Evolutionary conservation across 495 filamentous ascomycete species (phyloP).

Genomic region (Cairneyella variabilis): DNA sequence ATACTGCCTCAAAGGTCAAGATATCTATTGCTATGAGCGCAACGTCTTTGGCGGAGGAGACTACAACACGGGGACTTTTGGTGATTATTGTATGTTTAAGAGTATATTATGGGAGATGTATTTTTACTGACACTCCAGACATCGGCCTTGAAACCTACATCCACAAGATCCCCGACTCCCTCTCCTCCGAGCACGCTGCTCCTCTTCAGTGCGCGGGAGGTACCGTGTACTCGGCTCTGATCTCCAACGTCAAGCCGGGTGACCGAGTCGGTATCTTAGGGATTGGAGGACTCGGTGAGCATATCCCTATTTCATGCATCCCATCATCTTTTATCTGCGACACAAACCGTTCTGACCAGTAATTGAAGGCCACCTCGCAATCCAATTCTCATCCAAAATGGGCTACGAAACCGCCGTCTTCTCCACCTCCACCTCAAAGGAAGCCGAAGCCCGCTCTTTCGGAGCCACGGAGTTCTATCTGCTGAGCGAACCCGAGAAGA

Average conservation of each 20-base stretch:
- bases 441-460: constrained; percentile 47
- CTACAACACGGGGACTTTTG: constrained; percentile 16
- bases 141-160: constrained; percentile 21
- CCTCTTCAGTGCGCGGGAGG: constrained; percentile 55
- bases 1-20: constrained; percentile 20
- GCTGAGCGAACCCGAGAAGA: constrained; percentile 15
- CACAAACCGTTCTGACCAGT: no score
- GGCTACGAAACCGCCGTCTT: constrained; percentile 59
- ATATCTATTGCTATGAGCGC: constrained; percentile 21
- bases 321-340: no score
- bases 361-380: constrained; percentile 60
- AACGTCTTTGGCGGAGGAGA: constrained; percentile 13
- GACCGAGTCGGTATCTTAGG: constrained; percentile 56
- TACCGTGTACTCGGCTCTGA: constrained; percentile 48
- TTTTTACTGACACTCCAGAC: not conserved
- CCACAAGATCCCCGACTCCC: constrained; percentile 45
- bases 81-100: constrained; percentile 12
- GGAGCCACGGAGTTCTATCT: constrained; percentile 44
- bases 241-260: constrained; percentile 7
- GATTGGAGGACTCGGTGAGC: constrained; percentile 55
- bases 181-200: constrained; percentile 51
- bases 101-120: not conserved
- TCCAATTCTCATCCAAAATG: constrained; percentile 57
- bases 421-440: constrained; percentile 50
- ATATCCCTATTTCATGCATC: no score